These are phyloP conservation scores for Vitis hybrid DNA, from an alignment of 177 flowering plant species.

Conservation along the genomic window DNA sequence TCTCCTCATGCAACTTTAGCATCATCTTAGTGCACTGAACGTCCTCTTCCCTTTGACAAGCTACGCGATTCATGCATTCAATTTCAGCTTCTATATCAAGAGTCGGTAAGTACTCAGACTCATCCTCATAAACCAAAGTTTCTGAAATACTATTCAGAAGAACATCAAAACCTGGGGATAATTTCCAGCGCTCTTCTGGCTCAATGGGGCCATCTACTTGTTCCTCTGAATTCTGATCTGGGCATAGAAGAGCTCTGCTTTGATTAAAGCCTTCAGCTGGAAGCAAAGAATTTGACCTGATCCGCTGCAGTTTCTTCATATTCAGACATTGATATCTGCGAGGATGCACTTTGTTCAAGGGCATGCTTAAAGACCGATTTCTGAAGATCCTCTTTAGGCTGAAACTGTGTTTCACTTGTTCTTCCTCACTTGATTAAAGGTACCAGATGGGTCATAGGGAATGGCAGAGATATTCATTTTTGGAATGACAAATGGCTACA, in stretches of 20 bases:
- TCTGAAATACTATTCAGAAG: conserved; percentile 56
- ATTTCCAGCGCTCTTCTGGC: conserved; percentile 59
- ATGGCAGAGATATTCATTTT: too few relatives aligned
- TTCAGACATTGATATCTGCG: conserved; percentile 21
- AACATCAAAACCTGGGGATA: conserved; percentile 78
- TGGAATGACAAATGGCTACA: too few relatives aligned
- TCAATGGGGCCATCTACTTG: conserved; percentile 32
- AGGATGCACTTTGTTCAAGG: conserved; percentile 24
- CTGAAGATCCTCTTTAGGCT: conserved; percentile 19
- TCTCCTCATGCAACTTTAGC: conserved; percentile 59
- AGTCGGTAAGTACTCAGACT: conserved; percentile 31
- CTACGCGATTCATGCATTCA: conserved; percentile 56
- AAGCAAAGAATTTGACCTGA: conserved; percentile 22
- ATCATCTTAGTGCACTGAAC: conserved; percentile 49
- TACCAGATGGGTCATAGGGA: too few relatives aligned
- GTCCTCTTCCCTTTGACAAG: conserved; percentile 61
- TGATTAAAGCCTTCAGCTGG: conserved; percentile 27
- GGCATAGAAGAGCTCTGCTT: conserved; percentile 15
- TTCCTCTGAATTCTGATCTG: conserved; percentile 44
- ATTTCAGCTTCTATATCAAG: conserved; percentile 61
- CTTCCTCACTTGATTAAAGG: neutral
- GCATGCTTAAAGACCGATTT: conserved; percentile 10
- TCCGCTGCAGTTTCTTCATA: conserved; percentile 23
- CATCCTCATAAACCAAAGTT: conserved; percentile 38
- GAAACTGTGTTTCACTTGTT: conserved; percentile 16